Evolutionary conservation across 2,329 filamentous ascomycete genomes (phyloP).

Genomic region (Pseudogymnoascus sp.): DNA sequence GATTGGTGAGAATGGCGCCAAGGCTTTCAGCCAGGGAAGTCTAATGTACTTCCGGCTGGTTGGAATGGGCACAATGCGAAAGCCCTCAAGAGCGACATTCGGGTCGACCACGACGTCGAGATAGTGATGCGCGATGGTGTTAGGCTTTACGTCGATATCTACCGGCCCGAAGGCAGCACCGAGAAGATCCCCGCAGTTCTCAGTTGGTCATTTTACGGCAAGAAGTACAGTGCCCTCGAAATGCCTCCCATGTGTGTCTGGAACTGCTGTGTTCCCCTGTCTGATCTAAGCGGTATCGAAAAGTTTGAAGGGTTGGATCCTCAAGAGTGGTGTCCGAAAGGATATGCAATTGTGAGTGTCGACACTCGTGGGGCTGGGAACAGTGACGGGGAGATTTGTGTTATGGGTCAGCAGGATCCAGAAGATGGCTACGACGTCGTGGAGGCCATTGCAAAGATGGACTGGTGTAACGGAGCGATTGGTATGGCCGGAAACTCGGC

Average conservation of each 20-base stretch:
- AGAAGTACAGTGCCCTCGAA: constrained; percentile 22
- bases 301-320: constrained; percentile 26
- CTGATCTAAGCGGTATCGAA: constrained; percentile 18
- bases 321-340: constrained; percentile 22
- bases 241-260: constrained; percentile 19
- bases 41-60: too few species aligned
- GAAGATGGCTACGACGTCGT: too few species aligned
- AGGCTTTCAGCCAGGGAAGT: too few species aligned
- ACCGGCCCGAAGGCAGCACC: constrained; percentile 18
- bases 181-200: constrained; percentile 21
- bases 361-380: constrained; percentile 23
- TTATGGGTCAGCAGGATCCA: too few species aligned
- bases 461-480: too few species aligned
- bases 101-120: constrained; percentile 20
- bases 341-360: constrained; percentile 27
- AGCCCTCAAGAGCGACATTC: too few species aligned
- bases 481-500: too few species aligned
- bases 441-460: too few species aligned
- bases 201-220: constrained; percentile 24
- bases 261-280: constrained; percentile 16
- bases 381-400: constrained; percentile 19
- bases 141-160: constrained; percentile 23
- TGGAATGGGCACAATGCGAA: too few species aligned
- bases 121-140: constrained; percentile 24
- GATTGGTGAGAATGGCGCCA: too few species aligned